Evolutionary conservation across 352 stramenopile genomes (phyloP).

Genomic region (Phytophthora colocasiae): DNA sequence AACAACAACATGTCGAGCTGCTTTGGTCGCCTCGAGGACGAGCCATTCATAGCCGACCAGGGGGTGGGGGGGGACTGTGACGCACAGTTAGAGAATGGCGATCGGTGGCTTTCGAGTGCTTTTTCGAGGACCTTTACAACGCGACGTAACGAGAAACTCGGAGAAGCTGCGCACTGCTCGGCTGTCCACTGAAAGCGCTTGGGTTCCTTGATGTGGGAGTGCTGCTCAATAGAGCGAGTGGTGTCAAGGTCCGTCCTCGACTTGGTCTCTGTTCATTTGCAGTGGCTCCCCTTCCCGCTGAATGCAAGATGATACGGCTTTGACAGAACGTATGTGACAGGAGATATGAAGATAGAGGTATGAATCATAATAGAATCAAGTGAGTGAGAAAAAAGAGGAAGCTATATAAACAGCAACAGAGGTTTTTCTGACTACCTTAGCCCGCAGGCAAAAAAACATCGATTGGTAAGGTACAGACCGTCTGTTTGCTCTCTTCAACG

Average conservation of each 20-base stretch:
- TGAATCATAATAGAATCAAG: not conserved
- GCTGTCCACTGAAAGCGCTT: slow-evolving; percentile 8
- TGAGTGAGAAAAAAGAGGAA: slow-evolving; percentile 1
- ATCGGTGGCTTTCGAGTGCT: not conserved
- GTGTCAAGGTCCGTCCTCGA: slow-evolving; percentile 23
- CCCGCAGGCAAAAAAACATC: slow-evolving; percentile 3
- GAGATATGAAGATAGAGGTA: not conserved
- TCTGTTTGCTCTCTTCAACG: not conserved
- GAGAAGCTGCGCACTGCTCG: slow-evolving; percentile 10
- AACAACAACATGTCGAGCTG: slow-evolving; percentile 15
- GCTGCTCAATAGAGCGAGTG: slow-evolving; percentile 31
- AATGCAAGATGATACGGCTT: slow-evolving; percentile 3
- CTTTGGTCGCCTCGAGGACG: slow-evolving; percentile 23
- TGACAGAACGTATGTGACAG: not conserved
- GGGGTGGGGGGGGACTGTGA: slow-evolving; percentile 4
- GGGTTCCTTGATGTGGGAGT: slow-evolving; percentile 5
- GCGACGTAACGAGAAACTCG: slow-evolving; percentile 14
- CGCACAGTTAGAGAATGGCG: slow-evolving; percentile 27
- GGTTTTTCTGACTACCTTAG: slow-evolving; percentile 25
- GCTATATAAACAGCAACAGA: not conserved
- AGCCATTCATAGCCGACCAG: slow-evolving; percentile 30
- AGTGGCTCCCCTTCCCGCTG: not conserved
- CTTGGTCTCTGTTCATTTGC: slow-evolving; percentile 9
- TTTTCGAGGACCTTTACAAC: slow-evolving; percentile 26
- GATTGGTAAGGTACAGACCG: slow-evolving; percentile 1